phyloP scores from a whole-genome alignment of 345 rosid genomes.

The Bruguiera sexangula region DNA sequence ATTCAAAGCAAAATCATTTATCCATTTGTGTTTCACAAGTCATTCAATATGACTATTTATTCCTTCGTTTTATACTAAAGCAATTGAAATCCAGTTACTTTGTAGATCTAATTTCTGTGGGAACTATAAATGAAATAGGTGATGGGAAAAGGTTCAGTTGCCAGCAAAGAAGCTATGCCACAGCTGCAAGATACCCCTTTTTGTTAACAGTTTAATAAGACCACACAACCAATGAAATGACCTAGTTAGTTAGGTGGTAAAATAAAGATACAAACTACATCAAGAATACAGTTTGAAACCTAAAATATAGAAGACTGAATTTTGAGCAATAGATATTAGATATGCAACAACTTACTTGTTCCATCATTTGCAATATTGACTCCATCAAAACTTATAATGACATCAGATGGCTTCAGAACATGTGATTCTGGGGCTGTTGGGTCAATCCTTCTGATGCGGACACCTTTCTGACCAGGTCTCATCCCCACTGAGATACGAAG shows the following conservation, averaged over 20 bases:
- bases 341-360: slow-evolving; percentile 50
- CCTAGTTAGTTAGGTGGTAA: neutral
- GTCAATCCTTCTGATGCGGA: slow-evolving; percentile 83
- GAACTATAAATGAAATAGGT: too few relatives aligned
- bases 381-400: slow-evolving; percentile 82
- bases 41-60: too few relatives aligned
- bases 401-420: slow-evolving; percentile 77
- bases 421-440: slow-evolving; percentile 89
- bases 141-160: too few relatives aligned
- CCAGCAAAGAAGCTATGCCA: too few relatives aligned
- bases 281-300: neutral
- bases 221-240: too few relatives aligned
- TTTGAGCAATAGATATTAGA: neutral
- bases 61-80: too few relatives aligned
- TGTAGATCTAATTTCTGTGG: too few relatives aligned
- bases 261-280: neutral
- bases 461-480: slow-evolving; percentile 80
- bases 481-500: slow-evolving; percentile 77
- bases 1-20: too few relatives aligned
- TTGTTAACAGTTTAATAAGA: too few relatives aligned
- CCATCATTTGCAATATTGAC: slow-evolving; percentile 92
- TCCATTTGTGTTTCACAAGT: too few relatives aligned
- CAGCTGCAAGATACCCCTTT: too few relatives aligned
- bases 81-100: too few relatives aligned
- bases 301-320: neutral